Base-by-base conservation (phyloP, 2,329 filamentous ascomycete species). In the Aspergillus bombycis region DNA sequence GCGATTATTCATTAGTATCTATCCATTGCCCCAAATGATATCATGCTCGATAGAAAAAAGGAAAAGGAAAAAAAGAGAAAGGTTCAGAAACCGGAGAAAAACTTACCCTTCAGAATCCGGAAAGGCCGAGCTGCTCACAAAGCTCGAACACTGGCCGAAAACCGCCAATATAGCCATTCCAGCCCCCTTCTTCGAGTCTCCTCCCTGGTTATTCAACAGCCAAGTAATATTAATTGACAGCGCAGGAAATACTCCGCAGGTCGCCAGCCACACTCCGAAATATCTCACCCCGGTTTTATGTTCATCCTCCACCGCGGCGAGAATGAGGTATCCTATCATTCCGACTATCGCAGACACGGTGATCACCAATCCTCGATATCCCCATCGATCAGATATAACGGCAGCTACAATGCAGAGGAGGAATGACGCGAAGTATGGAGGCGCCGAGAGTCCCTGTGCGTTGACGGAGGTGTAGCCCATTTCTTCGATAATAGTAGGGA, bases 401-500 rank as follows among this genome's bases (percentile, higher is more conserved):
- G 78, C 74, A 0, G 69, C 68, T 10, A 54, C 60, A 0, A 71
- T 57, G 28, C 70, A 70, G 69, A 72, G 71, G 0, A 81, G 43
- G 57, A 81, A 82, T 2, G 79, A 74, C 4, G 65, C 68, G 45
- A 82, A 74, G 62, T 82, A 82, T 2, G 78, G 75, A 0, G 79
- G 80, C 0, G 80, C 80, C 0, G 78, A 73, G 0, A 82, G 69
- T 0, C 80, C 80, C 61, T 82, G 79, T 0, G 80, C 78, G 30
- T 78, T 70, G 59, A 81, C 64, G 3, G 71, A 71, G 0, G 72
- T 75, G 60, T 78, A 80, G 4, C 80, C 80, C 75, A 82, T 77
- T 28, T 76, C 74, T 30, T 74, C 38, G 11, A 81, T 67, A 52
- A 82, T 81, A 7, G 79, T 81, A 0, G 80, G 80, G 1, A 82